Evolutionary conservation across 2,329 filamentous ascomycete genomes (phyloP), one percentile per base, ranked within the genome.

Genomic region (Esteya vermicola): DNA sequence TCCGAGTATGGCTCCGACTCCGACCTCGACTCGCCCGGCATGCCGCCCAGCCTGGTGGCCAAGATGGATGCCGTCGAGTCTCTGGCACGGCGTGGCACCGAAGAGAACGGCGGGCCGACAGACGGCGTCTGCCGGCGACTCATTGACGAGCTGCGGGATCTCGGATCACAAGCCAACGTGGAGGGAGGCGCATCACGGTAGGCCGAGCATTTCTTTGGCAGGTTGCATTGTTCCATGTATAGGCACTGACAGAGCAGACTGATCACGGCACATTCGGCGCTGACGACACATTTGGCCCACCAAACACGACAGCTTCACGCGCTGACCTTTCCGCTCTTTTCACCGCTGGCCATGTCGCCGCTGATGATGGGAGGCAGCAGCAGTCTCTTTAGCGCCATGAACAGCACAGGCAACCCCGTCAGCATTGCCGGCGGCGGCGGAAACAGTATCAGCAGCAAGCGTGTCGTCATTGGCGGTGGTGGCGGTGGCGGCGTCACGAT

Each of bases 291-390:
- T 52, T 64, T 89, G 33, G 68, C 70, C 13, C 78, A 85, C 56
- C 82, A 89, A 59, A 79, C 81, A 37, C 79, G 82, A 40, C 75
- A 78, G 45, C 64, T 91, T 9, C 81, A 86, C 50, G 80, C 77
- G 43, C 67, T 89, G 26, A 73, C 78, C 3, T 83, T 82, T 48
- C 73, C 68, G 23, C 62, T 89, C 19, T 68, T 85, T 46, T 82
- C 79, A 13, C 81, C 82, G 1, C 64, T 84, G 20, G 70, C 75
- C 12, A 60, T 74, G 19, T 28, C 28, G 28, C 27, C 38, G 18
- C 18, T 34, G 38, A 3, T 33, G 23, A n/a, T 18, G 13, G 13
- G 33, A 4, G 33, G n/a, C 6, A 21, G 21, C n/a, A n/a, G n/a
- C n/a, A n/a, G n/a, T n/a, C n/a, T n/a, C n/a, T n/a, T n/a, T n/a